A percentile compares a stretch with the other conserved stretches of the same genome.
These are phyloP conservation scores for Bretziella fagacearum DNA, from an alignment of 2,329 filamentous ascomycete species.

Conservation along the genomic window DNA sequence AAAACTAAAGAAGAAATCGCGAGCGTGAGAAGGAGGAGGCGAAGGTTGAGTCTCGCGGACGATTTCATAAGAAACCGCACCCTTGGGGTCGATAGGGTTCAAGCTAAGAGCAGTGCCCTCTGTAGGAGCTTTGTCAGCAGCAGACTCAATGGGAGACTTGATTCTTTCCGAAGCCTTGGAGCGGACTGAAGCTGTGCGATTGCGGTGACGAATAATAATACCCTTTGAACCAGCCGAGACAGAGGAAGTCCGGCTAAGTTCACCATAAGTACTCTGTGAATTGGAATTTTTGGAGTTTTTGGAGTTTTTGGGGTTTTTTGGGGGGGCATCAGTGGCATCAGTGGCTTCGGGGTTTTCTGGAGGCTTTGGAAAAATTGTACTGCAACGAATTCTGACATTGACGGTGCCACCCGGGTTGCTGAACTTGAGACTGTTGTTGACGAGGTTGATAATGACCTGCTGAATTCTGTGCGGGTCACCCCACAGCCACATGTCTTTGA, in stretches of 20 bases:
- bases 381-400: slow-evolving; percentile 56
- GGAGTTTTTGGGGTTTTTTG: too few species aligned
- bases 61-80: slow-evolving; percentile 27
- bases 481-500: slow-evolving; percentile 78
- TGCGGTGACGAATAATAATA: slow-evolving; percentile 24
- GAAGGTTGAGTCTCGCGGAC: slow-evolving; percentile 40
- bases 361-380: slow-evolving; percentile 37
- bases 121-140: slow-evolving; percentile 19
- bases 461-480: slow-evolving; percentile 85
- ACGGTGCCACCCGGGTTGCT: slow-evolving; percentile 64
- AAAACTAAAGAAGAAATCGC: slow-evolving; percentile 64
- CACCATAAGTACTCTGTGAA: too few species aligned
- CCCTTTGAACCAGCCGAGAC: slow-evolving; percentile 31
- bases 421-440: slow-evolving; percentile 85
- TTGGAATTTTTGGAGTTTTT: too few species aligned
- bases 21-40: slow-evolving; percentile 43
- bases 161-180: slow-evolving; percentile 31
- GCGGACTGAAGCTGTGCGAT: slow-evolving; percentile 32
- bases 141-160: slow-evolving; percentile 15
- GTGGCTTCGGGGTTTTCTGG: too few species aligned
- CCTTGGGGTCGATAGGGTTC: slow-evolving; percentile 43
- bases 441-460: slow-evolving; percentile 85
- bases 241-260: slow-evolving; percentile 36
- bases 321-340: too few species aligned
- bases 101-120: slow-evolving; percentile 40